Percentiles rank a stretch among this genome's conserved stretches.
These are phyloP conservation scores for Zoysia matrella DNA, from an alignment of 202 grass and related monocot species.

Conservation along the genomic window DNA sequence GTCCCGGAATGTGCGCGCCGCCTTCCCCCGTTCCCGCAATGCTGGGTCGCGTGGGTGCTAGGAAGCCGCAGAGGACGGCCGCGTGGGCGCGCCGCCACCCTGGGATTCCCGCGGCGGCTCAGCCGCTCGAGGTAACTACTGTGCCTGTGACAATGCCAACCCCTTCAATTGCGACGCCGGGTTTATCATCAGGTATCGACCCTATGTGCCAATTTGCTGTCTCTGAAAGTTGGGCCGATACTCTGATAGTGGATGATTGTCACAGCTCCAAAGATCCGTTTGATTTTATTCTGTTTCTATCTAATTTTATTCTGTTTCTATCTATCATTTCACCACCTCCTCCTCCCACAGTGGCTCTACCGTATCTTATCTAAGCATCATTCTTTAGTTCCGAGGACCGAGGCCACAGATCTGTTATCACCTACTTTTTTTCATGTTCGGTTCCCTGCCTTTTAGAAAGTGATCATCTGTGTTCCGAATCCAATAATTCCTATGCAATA, in stretches of 20 bases:
- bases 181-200: slow-evolving; percentile 6
- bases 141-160: too few relatives aligned
- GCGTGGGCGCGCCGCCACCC: too few relatives aligned
- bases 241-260: slow-evolving; percentile 37
- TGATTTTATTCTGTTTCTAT: slow-evolving; percentile 51
- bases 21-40: too few relatives aligned
- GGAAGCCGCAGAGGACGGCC: too few relatives aligned
- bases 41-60: too few relatives aligned
- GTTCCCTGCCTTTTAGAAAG: slow-evolving; percentile 52
- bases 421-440: slow-evolving; percentile 24
- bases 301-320: not conserved
- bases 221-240: slow-evolving; percentile 21
- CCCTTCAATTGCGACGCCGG: too few relatives aligned
- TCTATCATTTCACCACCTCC: slow-evolving; percentile 22
- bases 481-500: slow-evolving; percentile 38
- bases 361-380: slow-evolving; percentile 51
- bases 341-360: slow-evolving; percentile 43
- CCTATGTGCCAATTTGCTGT: slow-evolving; percentile 11
- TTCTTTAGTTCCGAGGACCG: slow-evolving; percentile 48
- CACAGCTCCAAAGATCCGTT: slow-evolving; percentile 14
- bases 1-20: too few relatives aligned
- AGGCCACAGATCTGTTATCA: slow-evolving; percentile 47
- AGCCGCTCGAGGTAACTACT: too few relatives aligned
- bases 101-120: too few relatives aligned
- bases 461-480: slow-evolving; percentile 31